Base-by-base conservation (phyloP, 2,329 filamentous ascomycete species). In the Pochonia chlamydosporia region DNA sequence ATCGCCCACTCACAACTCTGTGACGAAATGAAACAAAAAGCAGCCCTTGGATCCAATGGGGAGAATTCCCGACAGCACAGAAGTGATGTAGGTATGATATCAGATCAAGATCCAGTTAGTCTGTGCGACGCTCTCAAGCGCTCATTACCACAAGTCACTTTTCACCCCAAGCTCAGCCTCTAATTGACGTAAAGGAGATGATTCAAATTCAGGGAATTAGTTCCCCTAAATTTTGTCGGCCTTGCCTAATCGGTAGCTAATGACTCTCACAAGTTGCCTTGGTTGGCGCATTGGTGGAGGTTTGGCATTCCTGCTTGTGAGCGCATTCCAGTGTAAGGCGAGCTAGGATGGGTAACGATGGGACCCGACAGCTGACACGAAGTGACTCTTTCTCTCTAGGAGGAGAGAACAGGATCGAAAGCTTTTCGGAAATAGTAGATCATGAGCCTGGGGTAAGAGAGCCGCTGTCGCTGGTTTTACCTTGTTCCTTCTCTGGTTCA, bases 321-420 rank as follows among this genome's bases (percentile, higher is more conserved):
- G 23, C 35, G 47, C 47, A 49, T 49, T 49, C 47, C 47, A 49
- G 47, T 31, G 37, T 16, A 23, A 35, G 37, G 37, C 37, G 42
- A 37, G 23, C 18, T 26, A 21, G 37, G n/a, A n/a, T 24, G 37
- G 37, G 31, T 30, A 28, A 45, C 18, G 13, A 11, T 3, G 36
- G 28, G 26, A n/a, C 14, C 4, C n/a, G 18, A 26, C 30, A 30
- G 39, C 24, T 39, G 30, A 20, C 39, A 36, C 21, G 26, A 16
- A 30, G 33, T n/a, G n/a, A n/a, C 14, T 13, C 14, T 10, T 24
- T 35, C 20, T 33, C 43, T 5, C 13, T 21, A 14, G 11, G n/a
- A 10, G 23, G 30, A 20, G 9, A 26, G 30, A 39, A 13, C 5
- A 14, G 4, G 8, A 23, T 30, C 40, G 16, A n/a, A 37, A 40